Base-by-base conservation (phyloP, 2,329 filamentous ascomycete species). In the Fusarium sp. region DNA sequence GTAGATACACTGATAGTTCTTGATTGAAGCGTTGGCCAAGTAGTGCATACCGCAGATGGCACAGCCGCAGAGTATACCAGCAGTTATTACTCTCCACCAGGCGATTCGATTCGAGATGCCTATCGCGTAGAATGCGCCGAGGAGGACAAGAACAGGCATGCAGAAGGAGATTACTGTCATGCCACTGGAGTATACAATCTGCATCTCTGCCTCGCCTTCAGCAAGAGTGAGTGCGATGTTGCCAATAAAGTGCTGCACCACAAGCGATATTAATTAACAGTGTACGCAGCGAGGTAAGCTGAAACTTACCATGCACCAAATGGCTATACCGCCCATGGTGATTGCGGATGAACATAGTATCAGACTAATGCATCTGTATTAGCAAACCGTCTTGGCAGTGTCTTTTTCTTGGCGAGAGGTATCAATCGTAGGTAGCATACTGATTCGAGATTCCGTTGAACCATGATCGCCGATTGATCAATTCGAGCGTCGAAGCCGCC, bases 21-120 rank as follows among this genome's bases (percentile, higher is more conserved):
- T 86, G 68, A 96, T 94, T 28, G 94, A 94, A 28, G 92, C 89
- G 79, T 97, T 95, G 20, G 93, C 94, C 22, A 96, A 84, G 76
- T 96, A 97, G 81, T 97, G 93, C 94, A 97, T 96, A 31, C 92
- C 93, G 64, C 92, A 94, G 51, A 96, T 91, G 22, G 93, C 91
- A 3, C 90, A 85, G 15, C 94, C 94, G 3, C 92, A 92, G 38
- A 95, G 85, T 2, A 90, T 79, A 8, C 94, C 94, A 10, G 92
- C 92, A 6, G 89, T 78, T 12, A 87, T 79, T 15, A 93, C 87
- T 41, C 91, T 88, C 81, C 87, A 82, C 82, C 88, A 88, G 18
- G 86, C 87, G 15, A 92, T 85, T 31, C 80, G 84, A 69, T 89
- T 88, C 73, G 87, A 87, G 31, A 87, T 86, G 9, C 90, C 93